phyloP scores from a whole-genome alignment of 2,329 filamentous ascomycete genomes.

The Thelonectria blattea region DNA sequence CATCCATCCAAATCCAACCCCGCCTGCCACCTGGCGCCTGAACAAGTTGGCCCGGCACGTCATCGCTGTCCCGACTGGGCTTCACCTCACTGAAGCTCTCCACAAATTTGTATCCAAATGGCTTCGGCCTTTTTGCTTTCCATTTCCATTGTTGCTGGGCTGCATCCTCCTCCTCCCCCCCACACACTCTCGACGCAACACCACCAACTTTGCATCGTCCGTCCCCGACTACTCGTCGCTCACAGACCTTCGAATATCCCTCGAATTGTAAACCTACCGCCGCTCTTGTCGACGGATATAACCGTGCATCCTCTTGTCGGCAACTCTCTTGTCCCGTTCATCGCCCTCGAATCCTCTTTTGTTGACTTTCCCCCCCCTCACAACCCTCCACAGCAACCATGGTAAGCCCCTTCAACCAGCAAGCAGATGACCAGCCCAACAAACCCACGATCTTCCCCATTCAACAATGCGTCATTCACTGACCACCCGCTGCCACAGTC shows the following conservation, averaged over 20 bases:
- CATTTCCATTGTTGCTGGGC: neutral
- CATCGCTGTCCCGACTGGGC: slow-evolving; percentile 15
- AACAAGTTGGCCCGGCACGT: slow-evolving; percentile 13
- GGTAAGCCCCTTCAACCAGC: slow-evolving; percentile 12
- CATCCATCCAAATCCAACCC: neutral
- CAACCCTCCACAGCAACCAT: slow-evolving; percentile 19
- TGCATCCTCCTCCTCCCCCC: neutral
- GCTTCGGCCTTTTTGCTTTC: slow-evolving; percentile 3
- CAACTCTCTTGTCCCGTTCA: neutral
- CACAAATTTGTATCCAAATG: slow-evolving; percentile 10
- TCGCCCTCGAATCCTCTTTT: slow-evolving; percentile 1
- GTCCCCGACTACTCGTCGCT: neutral
- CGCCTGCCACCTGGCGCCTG: slow-evolving; percentile 16
- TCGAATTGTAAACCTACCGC: neutral
- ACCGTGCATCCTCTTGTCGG: neutral
- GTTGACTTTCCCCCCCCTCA: slow-evolving; percentile 5
- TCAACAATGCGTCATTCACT: neutral
- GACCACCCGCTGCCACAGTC: slow-evolving; percentile 49
- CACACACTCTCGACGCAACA: slow-evolving; percentile 4
- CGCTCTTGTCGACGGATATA: neutral
- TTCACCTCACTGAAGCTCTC: slow-evolving; percentile 17
- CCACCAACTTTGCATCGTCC: neutral
- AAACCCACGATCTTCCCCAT: neutral
- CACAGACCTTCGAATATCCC: slow-evolving; percentile 4
- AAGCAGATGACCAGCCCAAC: neutral